Evolutionary conservation across 768 basidiomycete species (phyloP).

Genomic region (Tulasnella calospora): DNA sequence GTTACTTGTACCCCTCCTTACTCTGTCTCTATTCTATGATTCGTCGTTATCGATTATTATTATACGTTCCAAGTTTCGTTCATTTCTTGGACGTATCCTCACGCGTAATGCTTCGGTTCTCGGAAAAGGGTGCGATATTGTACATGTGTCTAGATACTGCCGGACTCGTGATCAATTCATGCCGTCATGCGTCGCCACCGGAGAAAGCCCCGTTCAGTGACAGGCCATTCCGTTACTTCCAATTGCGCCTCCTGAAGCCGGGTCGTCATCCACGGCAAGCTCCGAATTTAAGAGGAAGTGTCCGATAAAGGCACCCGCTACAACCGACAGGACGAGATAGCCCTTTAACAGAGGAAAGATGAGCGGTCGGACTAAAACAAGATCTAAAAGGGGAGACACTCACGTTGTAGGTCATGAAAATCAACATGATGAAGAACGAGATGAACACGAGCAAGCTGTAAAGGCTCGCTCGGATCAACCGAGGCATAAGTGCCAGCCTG

Average conservation of each 20-base stretch:
- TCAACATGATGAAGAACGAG: slow-evolving; percentile 88
- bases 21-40: neutral
- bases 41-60: neutral
- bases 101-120: neutral
- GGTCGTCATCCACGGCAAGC: slow-evolving; percentile 58
- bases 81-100: neutral
- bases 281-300: slow-evolving; percentile 70
- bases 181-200: neutral
- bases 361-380: neutral
- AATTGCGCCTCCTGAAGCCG: slow-evolving; percentile 39
- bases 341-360: slow-evolving; percentile 48
- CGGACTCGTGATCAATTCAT: neutral
- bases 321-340: slow-evolving; percentile 77
- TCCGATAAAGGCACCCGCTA: slow-evolving; percentile 75
- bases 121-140: neutral
- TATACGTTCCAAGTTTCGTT: neutral
- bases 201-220: slow-evolving; percentile 44
- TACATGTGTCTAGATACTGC: neutral
- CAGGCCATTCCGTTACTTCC: slow-evolving; percentile 71
- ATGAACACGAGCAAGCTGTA: slow-evolving; percentile 75
- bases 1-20: neutral
- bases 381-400: slow-evolving; percentile 33
- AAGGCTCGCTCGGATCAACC: slow-evolving; percentile 51
- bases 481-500: slow-evolving; percentile 10
- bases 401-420: slow-evolving; percentile 97